These are phyloP conservation scores for Cryphonectria parasitica DNA, from an alignment of 2,329 filamentous ascomycete species.

Conservation along the genomic window DNA sequence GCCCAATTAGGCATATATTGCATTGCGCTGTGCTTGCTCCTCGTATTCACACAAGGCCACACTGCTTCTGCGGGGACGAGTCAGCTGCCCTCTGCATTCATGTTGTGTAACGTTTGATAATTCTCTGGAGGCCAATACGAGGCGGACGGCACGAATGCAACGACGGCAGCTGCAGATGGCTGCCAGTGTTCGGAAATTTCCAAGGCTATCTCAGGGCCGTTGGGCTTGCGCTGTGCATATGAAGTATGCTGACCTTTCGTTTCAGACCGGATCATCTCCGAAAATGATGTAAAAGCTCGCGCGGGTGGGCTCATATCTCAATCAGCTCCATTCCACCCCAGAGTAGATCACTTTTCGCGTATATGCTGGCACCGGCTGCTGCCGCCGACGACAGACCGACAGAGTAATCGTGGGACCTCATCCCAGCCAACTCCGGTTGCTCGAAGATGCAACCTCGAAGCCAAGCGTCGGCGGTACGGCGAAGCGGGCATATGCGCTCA, in stretches of 20 bases:
- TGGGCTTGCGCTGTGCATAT: neutral
- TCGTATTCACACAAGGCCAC: neutral
- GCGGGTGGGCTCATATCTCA: neutral
- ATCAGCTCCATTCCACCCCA: neutral
- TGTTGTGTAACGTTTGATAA: neutral
- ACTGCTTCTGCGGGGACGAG: slow-evolving; percentile 8
- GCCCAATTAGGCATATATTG: neutral
- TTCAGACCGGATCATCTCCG: slow-evolving; percentile 3
- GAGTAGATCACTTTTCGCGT: neutral
- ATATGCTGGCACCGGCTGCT: neutral
- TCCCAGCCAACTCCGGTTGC: neutral
- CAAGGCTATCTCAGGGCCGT: neutral
- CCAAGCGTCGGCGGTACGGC: neutral
- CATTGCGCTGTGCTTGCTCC: neutral
- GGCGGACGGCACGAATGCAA: slow-evolving; percentile 1
- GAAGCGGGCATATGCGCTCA: neutral
- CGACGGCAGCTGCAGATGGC: neutral
- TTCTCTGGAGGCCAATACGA: neutral
- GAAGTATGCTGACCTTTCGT: neutral
- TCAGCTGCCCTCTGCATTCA: slow-evolving; percentile 9
- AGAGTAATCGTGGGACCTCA: neutral
- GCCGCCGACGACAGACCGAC: neutral
- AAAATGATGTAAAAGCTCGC: neutral
- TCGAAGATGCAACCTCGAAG: neutral
- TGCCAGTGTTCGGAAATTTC: neutral